These are phyloP conservation scores for Potentilla sterilis DNA, from an alignment of 306 rosid genomes.

Conservation along the genomic window DNA sequence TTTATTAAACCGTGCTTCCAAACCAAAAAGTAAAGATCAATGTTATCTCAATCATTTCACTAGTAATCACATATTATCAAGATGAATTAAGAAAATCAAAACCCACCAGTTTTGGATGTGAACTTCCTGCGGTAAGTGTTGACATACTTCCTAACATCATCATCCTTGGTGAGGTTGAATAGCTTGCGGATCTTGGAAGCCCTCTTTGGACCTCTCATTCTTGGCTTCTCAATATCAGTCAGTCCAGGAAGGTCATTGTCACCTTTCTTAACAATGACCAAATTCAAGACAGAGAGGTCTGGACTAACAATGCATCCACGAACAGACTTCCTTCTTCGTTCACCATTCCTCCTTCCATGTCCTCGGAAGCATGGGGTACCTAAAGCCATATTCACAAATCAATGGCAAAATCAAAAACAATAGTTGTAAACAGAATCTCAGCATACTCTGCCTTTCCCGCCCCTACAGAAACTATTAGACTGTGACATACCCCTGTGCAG, in stretches of 20 bases:
- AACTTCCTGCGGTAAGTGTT: conserved; percentile 47
- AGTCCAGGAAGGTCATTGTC: conserved; percentile 47
- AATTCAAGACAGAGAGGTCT: conserved; percentile 50
- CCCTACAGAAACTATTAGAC: not conserved
- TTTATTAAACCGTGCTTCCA: not conserved
- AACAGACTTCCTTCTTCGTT: conserved; percentile 50
- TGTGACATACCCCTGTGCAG: conserved; percentile 36
- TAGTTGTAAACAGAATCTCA: not conserved
- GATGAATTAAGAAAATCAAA: not conserved
- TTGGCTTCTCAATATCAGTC: conserved; percentile 48
- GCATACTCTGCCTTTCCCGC: too few relatives aligned
- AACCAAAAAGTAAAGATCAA: not conserved
- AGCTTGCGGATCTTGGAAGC: conserved; percentile 53
- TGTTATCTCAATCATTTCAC: not conserved
- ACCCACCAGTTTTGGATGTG: conserved; percentile 42
- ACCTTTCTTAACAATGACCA: conserved; percentile 52
- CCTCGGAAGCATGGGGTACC: conserved; percentile 53
- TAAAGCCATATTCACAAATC: conserved; percentile 5
- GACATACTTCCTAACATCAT: conserved; percentile 51
- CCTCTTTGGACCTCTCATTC: conserved; percentile 57
- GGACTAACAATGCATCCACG: conserved; percentile 53
- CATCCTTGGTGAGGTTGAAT: conserved; percentile 42
- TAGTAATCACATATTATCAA: not conserved
- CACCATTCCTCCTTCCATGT: conserved; percentile 45
- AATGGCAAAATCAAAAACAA: not conserved